Conservation (phyloP, 2,329 filamentous ascomycete species). For the Diplocarpon rosae region DNA sequence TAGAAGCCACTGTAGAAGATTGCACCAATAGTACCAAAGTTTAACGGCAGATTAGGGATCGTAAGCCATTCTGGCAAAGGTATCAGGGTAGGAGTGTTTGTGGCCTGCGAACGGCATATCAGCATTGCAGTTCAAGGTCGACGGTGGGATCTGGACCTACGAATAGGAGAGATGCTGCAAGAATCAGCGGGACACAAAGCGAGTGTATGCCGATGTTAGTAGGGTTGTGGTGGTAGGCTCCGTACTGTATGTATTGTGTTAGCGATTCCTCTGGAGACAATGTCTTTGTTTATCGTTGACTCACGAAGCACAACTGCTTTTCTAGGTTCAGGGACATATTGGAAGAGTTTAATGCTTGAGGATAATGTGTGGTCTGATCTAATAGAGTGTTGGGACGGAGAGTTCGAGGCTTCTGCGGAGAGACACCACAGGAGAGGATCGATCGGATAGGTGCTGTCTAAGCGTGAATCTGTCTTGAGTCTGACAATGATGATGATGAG, state of each 20-base stretch:
- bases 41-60: constrained; percentile 55
- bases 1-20: constrained; percentile 69
- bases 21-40: constrained; percentile 52
- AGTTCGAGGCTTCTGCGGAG: neutral
- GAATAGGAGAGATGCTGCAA: constrained; percentile 60
- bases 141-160: constrained; percentile 34
- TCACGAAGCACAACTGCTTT: constrained; percentile 72
- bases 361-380: neutral
- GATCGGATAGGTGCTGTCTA: too few species aligned
- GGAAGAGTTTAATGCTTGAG: neutral
- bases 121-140: constrained; percentile 10
- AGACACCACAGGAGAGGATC: neutral
- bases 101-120: constrained; percentile 35
- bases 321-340: constrained; percentile 65
- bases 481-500: too few species aligned
- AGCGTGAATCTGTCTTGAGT: too few species aligned
- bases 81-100: constrained; percentile 52
- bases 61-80: constrained; percentile 56
- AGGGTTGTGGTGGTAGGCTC: constrained; percentile 69
- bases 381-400: neutral
- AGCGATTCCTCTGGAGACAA: too few species aligned
- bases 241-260: constrained; percentile 47
- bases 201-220: constrained; percentile 73
- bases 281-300: constrained; percentile 24
- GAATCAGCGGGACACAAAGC: constrained; percentile 64